Base-by-base conservation (phyloP, 169 alveolate species). In the Eimeria falciformis region DNA sequence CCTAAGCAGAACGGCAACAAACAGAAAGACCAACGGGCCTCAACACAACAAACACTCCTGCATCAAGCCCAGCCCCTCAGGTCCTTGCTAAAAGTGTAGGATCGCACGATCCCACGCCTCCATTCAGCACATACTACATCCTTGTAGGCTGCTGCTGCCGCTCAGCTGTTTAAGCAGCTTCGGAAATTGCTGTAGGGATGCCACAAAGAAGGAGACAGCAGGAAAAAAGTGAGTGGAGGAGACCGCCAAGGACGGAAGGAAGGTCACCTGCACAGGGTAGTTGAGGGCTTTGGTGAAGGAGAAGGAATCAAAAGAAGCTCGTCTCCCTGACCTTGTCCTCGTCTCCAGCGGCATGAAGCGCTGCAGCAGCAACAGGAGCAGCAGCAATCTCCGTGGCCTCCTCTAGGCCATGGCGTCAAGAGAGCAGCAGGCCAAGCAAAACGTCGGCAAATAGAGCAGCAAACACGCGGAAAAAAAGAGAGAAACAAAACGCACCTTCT, bases 241-340 rank as follows among this genome's bases (percentile, higher is more conserved):
- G n/a, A 53, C 65, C 1, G 65, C 65, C 17, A 53, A 1, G 3
- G n/a, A 53, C 17, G n/a, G 25, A 4, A 53, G 65, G 40, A 65
- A 0, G 23, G 81, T n/a, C 21, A 88, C 96, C 94, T 96, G 98
- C 5, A 96, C 97, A 21, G 98, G 98, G 93, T 96, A 96, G 94
- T 96, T 96, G 45, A 96, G 95, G 25, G 97, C 94, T 73, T 96
- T 93, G 1, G 98, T 96, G 88, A 96, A 96, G 21, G 97, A 94
- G 79, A 96, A 95, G 25, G 94, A 93, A 82, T 96, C 97, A 79
- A 96, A 96, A 11, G 94, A 77, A n/a, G 97, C 96, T 62, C 96
- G 90, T 23, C 98, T 93, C 75, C 95, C 95, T 17, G 97, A 93
- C 65, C 95, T 83, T 12, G 98, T 96, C 17, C 97, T 50, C 40